Base-by-base conservation (phyloP, 2,329 filamentous ascomycete species). In the Fulvia fulva region DNA sequence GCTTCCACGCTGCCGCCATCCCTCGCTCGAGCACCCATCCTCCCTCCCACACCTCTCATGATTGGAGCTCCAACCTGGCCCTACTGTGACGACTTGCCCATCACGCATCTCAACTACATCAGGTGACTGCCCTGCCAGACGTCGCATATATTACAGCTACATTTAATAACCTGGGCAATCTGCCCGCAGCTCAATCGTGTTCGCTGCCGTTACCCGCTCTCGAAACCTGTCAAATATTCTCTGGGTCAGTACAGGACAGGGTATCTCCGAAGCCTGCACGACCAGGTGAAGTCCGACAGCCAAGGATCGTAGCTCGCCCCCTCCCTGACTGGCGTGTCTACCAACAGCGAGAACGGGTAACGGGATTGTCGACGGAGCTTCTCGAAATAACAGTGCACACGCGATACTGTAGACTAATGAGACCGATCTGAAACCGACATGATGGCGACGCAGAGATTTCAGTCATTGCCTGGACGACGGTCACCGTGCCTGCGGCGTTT, bases 361-460 rank as follows among this genome's bases (percentile, higher is more conserved):
- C 16, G 14, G 37, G 37, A 7, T 41, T n/a, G 19, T 41, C 37
- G 14, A 41, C 14, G 37, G 37, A n/a, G n/a, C 37, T 19, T 41
- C 37, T 41, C 37, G 34, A 41, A 4, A 41, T 41, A n/a, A 41
- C 28, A 19, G 19, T 41, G 16, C 37, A 41, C 37, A n/a, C 37
- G 12, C 28, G 6, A 30, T 11, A 5, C 41, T 44, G 16, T 21
- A 46, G 44, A 23, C 21, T 26, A 6, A 51, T 44, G 54, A 51
- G 43, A 51, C 54, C 46, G 46, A 56, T 56, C 54, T 56, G 54
- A 56, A 51, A 56, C 54, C 46, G 46, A 51, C 54, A 22, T 56
- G 19, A 21, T 32, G 47, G 46, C 46, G 49, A n/a, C 21, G 41
- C 19, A 46, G 44, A 47, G 44, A 47, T 47, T 23, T 47, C 14